Base-by-base conservation (phyloP, 1,284 basidiomycete species). In the Melampsora americana region DNA sequence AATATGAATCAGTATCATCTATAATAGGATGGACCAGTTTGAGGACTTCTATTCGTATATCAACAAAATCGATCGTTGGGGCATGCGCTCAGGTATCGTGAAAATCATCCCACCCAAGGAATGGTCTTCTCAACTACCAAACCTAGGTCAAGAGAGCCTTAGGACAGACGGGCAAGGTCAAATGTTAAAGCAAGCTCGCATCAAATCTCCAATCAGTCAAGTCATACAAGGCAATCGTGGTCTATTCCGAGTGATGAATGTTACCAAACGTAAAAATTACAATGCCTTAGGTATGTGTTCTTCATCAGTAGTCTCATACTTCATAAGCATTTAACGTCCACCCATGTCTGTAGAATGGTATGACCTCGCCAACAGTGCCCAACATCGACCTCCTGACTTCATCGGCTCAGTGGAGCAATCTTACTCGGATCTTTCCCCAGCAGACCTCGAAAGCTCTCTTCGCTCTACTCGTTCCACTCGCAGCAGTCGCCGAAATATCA, bases 51-150 rank as follows among this genome's bases (percentile, higher is more conserved):
- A 95, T 81, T 88, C 83, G 4, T 97, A 93, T 83, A 90, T 95
- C 87, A 89, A 88, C 78, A 87, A 84, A 77, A 87, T 96, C 53
- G 92, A 93, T 82, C 87, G 88, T 74, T 97, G 95, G 92, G 94
- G 94, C 0, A 87, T 86, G 82, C 86, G 86, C 73, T 93, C 92
- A 79, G 93, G 94, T 26, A 95, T 97, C 77, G 90, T 94, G 78
- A 97, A 97, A 84, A 88, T 97, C 79, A 90, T 97, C 78, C 94
- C 94, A 56, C 94, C 94, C 1, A 88, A 89, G 80, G 91, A 95
- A 86, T 96, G 95, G 94, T 91, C 86, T 42, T 87, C 89, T 70
- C 83, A 88, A 1, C 84, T 95, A 26, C 90, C 92, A 18, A 83
- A 89, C 14, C 84, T 93, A 66, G 86, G 86, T 28, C 85, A 87